A percentile compares a stretch with the other conserved stretches of the same genome.
Evolutionary conservation across 2,329 filamentous ascomycete genomes (phyloP).

Genomic region (Ilyonectria robusta): DNA sequence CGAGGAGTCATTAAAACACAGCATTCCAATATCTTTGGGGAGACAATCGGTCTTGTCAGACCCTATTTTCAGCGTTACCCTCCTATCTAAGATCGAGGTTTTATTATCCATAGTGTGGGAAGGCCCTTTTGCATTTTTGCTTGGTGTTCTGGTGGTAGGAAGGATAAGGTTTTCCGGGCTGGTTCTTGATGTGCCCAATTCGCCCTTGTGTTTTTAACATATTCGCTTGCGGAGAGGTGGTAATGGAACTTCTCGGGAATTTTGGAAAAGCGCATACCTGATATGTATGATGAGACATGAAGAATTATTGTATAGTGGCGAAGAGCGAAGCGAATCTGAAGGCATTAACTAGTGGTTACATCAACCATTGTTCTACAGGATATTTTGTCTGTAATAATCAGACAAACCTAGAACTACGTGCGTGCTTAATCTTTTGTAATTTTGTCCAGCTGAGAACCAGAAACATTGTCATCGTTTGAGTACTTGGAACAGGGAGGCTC

Average conservation of each 20-base stretch:
- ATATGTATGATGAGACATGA: not conserved
- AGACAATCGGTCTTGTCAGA: not conserved
- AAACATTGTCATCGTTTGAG: too few relatives aligned
- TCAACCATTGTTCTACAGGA: not conserved
- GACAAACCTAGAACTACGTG: not conserved
- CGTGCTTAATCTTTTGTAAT: not conserved
- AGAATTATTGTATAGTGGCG: too few relatives aligned
- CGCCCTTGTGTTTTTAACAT: not conserved
- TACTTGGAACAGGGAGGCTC: too few relatives aligned
- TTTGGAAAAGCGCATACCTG: not conserved
- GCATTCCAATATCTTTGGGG: not conserved
- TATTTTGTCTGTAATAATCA: not conserved
- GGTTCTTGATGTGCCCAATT: constrained; percentile 3
- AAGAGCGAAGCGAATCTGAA: not conserved
- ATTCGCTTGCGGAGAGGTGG: not conserved
- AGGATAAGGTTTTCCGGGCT: constrained; percentile 34
- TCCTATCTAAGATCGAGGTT: constrained; percentile 7
- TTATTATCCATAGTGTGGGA: constrained; percentile 27
- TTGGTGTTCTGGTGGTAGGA: constrained; percentile 39
- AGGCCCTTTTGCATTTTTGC: constrained; percentile 39
- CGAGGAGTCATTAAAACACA: not conserved
- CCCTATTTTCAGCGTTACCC: constrained; percentile 12
- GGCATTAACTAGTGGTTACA: not conserved
- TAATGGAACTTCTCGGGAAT: not conserved
- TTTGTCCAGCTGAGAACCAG: too few relatives aligned